phyloP scores from a whole-genome alignment of 441 rosid species.

The Viola pubescens region DNA sequence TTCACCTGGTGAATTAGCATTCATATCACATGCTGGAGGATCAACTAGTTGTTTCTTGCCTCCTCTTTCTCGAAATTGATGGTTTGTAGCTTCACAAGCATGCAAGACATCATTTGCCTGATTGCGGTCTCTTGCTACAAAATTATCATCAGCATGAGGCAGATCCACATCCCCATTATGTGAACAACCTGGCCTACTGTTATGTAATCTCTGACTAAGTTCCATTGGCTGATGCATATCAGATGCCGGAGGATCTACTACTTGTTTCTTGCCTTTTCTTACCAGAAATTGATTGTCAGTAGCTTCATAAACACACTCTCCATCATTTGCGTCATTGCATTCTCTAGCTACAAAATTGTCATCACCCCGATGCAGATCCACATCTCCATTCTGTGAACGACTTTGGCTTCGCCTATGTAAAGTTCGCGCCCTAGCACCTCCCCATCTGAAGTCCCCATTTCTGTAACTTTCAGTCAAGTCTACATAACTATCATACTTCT shows the following conservation, averaged over 20 bases:
- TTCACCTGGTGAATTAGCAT: too few relatives aligned
- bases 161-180: too few relatives aligned
- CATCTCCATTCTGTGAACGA: slow-evolving; percentile 17
- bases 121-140: too few relatives aligned
- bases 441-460: slow-evolving; percentile 75
- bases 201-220: too few relatives aligned
- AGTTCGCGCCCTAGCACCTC: slow-evolving; percentile 75
- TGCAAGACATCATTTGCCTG: too few relatives aligned
- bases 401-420: slow-evolving; percentile 13
- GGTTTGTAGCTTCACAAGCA: too few relatives aligned
- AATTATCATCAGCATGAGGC: too few relatives aligned
- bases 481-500: slow-evolving; percentile 21
- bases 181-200: too few relatives aligned
- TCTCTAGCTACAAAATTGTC: slow-evolving; percentile 14
- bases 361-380: slow-evolving; percentile 12
- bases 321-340: slow-evolving; percentile 10
- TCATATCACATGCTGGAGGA: too few relatives aligned
- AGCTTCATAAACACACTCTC: slow-evolving; percentile 7
- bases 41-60: too few relatives aligned
- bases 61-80: too few relatives aligned
- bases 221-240: too few relatives aligned
- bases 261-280: slow-evolving; percentile 12
- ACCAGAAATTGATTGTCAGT: slow-evolving; percentile 11
- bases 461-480: slow-evolving; percentile 38
- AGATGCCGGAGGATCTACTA: slow-evolving; percentile 18